These are phyloP conservation scores for Wallemia mellicola DNA, from an alignment of 1,284 basidiomycete genomes.

Conservation along the genomic window DNA sequence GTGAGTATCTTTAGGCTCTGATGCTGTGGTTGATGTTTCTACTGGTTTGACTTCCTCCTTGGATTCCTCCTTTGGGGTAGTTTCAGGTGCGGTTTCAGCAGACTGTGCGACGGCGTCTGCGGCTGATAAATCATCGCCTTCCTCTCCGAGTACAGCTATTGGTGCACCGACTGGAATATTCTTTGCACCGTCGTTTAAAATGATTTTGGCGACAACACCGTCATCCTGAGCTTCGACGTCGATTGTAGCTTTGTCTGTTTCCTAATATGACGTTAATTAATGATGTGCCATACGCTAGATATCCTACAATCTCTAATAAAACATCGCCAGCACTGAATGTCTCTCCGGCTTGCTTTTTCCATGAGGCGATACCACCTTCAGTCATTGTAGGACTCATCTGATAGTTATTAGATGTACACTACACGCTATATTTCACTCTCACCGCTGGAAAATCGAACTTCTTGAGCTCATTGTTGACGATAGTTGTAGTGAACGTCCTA, in stretches of 20 bases:
- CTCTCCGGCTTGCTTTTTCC: slow-evolving; percentile 95
- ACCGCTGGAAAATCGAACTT: not conserved
- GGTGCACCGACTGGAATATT: slow-evolving; percentile 51
- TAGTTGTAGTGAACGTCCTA: not conserved
- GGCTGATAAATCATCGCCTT: slow-evolving; percentile 68
- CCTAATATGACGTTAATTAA: slow-evolving; percentile 21
- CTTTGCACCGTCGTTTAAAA: slow-evolving; percentile 65
- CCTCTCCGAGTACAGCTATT: slow-evolving; percentile 73
- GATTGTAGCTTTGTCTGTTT: slow-evolving; percentile 98
- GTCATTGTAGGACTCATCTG: slow-evolving; percentile 97
- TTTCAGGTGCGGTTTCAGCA: slow-evolving; percentile 13
- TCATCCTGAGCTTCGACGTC: slow-evolving; percentile 97
- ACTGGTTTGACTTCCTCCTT: slow-evolving; percentile 10
- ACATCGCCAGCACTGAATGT: slow-evolving; percentile 69
- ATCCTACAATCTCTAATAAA: slow-evolving; percentile 58
- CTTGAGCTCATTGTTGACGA: not conserved
- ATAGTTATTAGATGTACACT: not conserved
- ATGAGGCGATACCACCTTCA: slow-evolving; percentile 84
- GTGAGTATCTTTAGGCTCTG: slow-evolving; percentile 6
- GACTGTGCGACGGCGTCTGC: slow-evolving; percentile 42
- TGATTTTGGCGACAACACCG: slow-evolving; percentile 74
- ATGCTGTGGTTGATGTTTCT: slow-evolving; percentile 5
- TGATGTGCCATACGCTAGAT: not conserved
- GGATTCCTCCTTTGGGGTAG: no score
- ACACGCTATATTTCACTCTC: not conserved